Percentiles rank a stretch among this genome's conserved stretches.
Evolutionary conservation across 768 basidiomycete genomes (phyloP).

Genomic region (Hirschioporus abietinus): DNA sequence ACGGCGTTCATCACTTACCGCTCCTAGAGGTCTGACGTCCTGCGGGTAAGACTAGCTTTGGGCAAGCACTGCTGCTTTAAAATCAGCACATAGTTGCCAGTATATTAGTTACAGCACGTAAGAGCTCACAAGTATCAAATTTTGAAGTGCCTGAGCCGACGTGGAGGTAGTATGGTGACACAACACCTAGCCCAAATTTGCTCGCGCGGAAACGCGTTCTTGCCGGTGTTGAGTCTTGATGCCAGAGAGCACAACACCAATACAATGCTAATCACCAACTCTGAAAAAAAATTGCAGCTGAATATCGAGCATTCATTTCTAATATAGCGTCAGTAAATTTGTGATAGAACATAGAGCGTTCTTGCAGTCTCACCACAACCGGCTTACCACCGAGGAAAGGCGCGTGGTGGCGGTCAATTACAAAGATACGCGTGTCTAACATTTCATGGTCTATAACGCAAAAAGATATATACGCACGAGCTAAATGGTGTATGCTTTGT

Average conservation of each 20-base stretch:
- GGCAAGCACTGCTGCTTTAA: not conserved
- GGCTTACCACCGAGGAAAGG: not conserved
- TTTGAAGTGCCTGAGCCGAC: not conserved
- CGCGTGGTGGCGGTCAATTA: not conserved
- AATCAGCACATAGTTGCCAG: not conserved
- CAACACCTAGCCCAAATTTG: not conserved
- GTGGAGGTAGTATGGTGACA: not conserved
- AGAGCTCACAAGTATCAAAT: not conserved
- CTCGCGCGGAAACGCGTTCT: not conserved
- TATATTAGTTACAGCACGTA: not conserved
- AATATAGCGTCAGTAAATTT: not conserved
- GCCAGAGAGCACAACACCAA: not conserved
- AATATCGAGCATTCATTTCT: not conserved
- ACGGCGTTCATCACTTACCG: not conserved
- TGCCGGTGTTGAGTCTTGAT: not conserved
- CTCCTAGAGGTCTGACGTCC: no score
- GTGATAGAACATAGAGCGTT: not conserved
- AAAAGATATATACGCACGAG: not conserved
- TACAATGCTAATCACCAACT: not conserved
- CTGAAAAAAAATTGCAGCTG: not conserved
- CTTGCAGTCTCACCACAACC: not conserved
- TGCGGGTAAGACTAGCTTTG: not conserved
- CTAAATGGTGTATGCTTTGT: not conserved
- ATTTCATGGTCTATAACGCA: not conserved
- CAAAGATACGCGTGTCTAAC: not conserved